Evolutionary conservation across 768 basidiomycete genomes (phyloP).

Genomic region (Macrocybe gigantea): DNA sequence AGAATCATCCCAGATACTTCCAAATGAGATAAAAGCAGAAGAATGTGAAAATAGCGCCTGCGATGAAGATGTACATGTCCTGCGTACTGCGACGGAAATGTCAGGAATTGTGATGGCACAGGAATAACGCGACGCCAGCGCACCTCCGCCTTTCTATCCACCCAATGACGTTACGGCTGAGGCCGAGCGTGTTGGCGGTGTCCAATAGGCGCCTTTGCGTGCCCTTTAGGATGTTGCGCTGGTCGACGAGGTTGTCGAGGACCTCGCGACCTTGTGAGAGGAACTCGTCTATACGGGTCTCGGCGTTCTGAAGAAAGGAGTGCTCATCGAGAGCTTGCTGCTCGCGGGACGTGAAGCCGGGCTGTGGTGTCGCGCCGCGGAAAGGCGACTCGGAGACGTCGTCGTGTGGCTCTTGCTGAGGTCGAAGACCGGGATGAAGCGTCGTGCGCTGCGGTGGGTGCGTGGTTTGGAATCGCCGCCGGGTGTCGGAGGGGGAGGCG

Average conservation of each 20-base stretch:
- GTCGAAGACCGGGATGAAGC: slow-evolving; percentile 47
- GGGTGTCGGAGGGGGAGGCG: slow-evolving; percentile 47
- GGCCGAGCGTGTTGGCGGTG: slow-evolving; percentile 89
- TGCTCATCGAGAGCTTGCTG: slow-evolving; percentile 84
- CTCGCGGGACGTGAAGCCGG: slow-evolving; percentile 56
- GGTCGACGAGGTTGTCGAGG: slow-evolving; percentile 87
- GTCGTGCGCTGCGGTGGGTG: slow-evolving; percentile 35
- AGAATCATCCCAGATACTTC: slow-evolving; percentile 69
- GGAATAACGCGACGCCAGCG: slow-evolving; percentile 15
- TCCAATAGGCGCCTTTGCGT: slow-evolving; percentile 82
- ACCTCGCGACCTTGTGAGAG: slow-evolving; percentile 90
- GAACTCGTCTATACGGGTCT: slow-evolving; percentile 81
- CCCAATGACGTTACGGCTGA: slow-evolving; percentile 91
- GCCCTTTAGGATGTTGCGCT: slow-evolving; percentile 92
- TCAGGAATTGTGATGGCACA: background rate
- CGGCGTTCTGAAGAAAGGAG: slow-evolving; percentile 80
- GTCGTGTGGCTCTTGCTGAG: slow-evolving; percentile 30
- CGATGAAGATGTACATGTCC: slow-evolving; percentile 91
- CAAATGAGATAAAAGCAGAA: slow-evolving; percentile 92
- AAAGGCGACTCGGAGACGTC: slow-evolving; percentile 82
- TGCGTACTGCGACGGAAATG: slow-evolving; percentile 58
- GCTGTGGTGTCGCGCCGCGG: slow-evolving; percentile 48
- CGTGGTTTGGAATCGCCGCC: slow-evolving; percentile 58
- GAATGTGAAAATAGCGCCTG: slow-evolving; percentile 81
- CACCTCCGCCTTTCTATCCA: slow-evolving; percentile 97